These are phyloP conservation scores for Zizania latifolia DNA, from an alignment of 176 grass and related monocot genomes.

Conservation along the genomic window DNA sequence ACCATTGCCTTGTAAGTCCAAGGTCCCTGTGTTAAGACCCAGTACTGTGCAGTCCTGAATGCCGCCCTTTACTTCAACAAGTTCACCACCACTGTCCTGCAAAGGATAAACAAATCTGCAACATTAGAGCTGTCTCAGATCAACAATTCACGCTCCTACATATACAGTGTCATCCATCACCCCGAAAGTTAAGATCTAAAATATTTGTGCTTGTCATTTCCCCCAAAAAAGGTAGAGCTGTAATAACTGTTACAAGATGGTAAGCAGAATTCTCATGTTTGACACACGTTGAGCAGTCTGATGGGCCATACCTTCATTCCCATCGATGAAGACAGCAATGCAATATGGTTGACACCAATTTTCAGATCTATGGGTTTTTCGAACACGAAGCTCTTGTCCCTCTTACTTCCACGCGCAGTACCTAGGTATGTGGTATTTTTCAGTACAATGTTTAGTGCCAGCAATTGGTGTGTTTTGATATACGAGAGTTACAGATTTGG, in stretches of 20 bases:
- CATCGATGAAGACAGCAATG: constrained; percentile 41
- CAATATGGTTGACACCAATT: constrained; percentile 58
- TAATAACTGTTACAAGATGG: neutral
- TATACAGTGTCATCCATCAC: neutral
- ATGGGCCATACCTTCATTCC: constrained; percentile 42
- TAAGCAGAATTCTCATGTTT: neutral
- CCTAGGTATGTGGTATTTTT: constrained; percentile 37
- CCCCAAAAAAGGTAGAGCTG: neutral
- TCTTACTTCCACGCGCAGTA: constrained; percentile 60
- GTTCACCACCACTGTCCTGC: constrained; percentile 74
- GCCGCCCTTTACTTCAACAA: constrained; percentile 46
- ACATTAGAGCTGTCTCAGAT: neutral
- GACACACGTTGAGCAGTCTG: neutral
- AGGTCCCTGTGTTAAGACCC: constrained; percentile 89
- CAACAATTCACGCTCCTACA: neutral
- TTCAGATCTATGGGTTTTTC: constrained; percentile 52
- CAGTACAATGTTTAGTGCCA: neutral
- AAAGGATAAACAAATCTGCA: constrained; percentile 15
- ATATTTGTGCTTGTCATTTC: neutral
- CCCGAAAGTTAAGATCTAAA: neutral
- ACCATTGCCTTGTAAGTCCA: constrained; percentile 59
- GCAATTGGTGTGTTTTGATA: constrained; percentile 3
- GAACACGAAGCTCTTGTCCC: constrained; percentile 64
- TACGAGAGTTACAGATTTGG: constrained; percentile 21
- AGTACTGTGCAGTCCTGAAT: constrained; percentile 47